Evolutionary conservation across 2,329 filamentous ascomycete genomes (phyloP), one percentile per base, ranked within the genome.

Genomic region (Apiospora malaysiana): DNA sequence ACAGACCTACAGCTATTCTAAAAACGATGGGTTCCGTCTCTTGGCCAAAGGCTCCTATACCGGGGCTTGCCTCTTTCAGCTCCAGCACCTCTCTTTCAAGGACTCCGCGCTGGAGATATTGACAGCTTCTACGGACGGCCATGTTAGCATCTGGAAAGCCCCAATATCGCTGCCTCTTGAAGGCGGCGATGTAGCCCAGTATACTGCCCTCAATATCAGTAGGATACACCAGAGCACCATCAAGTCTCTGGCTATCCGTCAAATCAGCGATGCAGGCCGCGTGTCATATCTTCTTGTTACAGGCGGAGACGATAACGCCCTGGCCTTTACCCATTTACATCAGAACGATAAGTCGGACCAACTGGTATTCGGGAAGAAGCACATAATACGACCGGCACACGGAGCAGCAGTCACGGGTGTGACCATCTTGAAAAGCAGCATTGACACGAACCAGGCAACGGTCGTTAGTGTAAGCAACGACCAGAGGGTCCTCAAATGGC

Each of bases 231-330:
- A 97, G 76, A 97, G 89, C 80, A 90, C 91, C 68, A 89, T 98
- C 78, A 97, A 97, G 79, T 83, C 85, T 25, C 81, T 92, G 2
- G 87, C 87, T 72, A 71, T 89, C 68, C 73, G 75, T 4, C 59
- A 23, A 18, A 47, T 71, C 42, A 40, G 66, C 71, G 68, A 40
- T 68, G 84, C 18, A 74, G 77, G 23, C 73, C 78, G 42, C 76
- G 75, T n/a, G 74, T 81, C 68, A 75, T 83, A 74, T 74, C 72
- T 93, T 0, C 78, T 97, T 23, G 80, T 93, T 5, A 94, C 94
- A 0, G 94, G 93, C 37, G 94, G 96, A 27, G 96, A 99, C 76
- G 96, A 98, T 80, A 96, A 96, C 73, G 92, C 92, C 4, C 80
- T 98, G 0, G 91, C 88, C 0, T 70, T 81, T 9, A 56, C 71